Evolutionary conservation across 768 basidiomycete species (phyloP), one percentile per base, ranked within the genome.

Genomic region (Lactifluus piperatus): DNA sequence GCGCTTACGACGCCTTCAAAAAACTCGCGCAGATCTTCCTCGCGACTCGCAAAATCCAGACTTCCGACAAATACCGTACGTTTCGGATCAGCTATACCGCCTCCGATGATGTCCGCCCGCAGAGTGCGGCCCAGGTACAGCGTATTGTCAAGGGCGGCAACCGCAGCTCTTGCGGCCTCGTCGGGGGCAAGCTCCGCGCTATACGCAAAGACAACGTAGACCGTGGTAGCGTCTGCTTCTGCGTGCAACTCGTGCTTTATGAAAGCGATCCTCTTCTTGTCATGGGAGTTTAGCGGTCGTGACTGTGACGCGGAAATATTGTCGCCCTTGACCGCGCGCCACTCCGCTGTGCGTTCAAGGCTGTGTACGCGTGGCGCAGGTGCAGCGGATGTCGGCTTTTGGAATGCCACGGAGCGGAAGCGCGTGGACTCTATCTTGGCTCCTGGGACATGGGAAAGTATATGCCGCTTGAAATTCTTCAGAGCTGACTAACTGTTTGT

Each of bases 191-290:
- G 83, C 16, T 84, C 67, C 64, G 68, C 59, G 8, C 83, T 78
- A 66, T 93, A 83, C 0, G 91, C 90, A 70, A 97, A 93, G 20
- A 98, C 92, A 48, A 95, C 72, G 70, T 99, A 99, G 0, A 91
- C 90, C 67, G 94, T 90, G 58, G 91, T 81, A 18, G 82, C 78
- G 65, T 83, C 83, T 4, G 86, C 85, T 34, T 81, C 78, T 2
- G 84, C 75, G 72, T 98, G 93, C 67, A 97, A 83, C 65, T 95
- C 91, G 54, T 85, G 85, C 68, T 93, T 90, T 70, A 98, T 97
- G 71, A 94, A 97, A 0, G 93, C 91, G 54, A 97, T 83, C 63
- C 86, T 89, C 74, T 94, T 91, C 77, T 95, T 97, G 72, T 97
- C 89, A 51, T 79, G 79, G 0, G 91, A 79, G 7, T 82, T 90